A percentile compares a stretch with the other conserved stretches of the same genome.
phyloP scores from a whole-genome alignment of 2,329 filamentous ascomycete species.

The Calonectria ilicicola region DNA sequence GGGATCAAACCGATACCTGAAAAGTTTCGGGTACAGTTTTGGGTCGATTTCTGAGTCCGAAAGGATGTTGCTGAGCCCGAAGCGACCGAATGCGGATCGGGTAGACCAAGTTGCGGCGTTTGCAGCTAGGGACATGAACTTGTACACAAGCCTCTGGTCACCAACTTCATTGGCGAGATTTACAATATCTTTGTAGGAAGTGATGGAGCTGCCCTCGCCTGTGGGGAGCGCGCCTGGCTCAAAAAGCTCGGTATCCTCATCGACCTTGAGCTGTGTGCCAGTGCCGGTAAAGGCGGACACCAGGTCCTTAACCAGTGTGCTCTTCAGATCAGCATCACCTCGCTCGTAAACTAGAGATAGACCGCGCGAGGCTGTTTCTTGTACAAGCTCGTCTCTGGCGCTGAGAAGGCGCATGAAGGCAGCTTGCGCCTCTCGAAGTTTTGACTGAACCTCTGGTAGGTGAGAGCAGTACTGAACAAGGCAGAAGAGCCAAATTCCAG shows the following conservation, averaged over 20 bases:
- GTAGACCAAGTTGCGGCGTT: slow-evolving; percentile 98
- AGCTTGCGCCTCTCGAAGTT: slow-evolving; percentile 82
- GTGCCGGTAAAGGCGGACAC: slow-evolving; percentile 89
- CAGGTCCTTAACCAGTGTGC: slow-evolving; percentile 86
- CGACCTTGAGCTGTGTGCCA: slow-evolving; percentile 81
- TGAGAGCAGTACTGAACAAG: slow-evolving; percentile 91
- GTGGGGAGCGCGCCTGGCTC: slow-evolving; percentile 91
- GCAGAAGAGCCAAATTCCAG: slow-evolving; percentile 94
- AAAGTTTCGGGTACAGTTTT: slow-evolving; percentile 95
- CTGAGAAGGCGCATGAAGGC: slow-evolving; percentile 90
- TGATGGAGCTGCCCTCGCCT: slow-evolving; percentile 88
- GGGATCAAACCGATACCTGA: slow-evolving; percentile 93
- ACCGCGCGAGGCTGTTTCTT: slow-evolving; percentile 93
- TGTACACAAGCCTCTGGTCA: slow-evolving; percentile 95
- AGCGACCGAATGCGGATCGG: slow-evolving; percentile 94
- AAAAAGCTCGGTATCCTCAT: slow-evolving; percentile 91
- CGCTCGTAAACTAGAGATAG: slow-evolving; percentile 95
- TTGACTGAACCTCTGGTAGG: slow-evolving; percentile 77
- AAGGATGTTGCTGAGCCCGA: slow-evolving; percentile 91
- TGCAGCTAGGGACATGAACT: slow-evolving; percentile 96
- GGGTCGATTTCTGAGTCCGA: slow-evolving; percentile 90
- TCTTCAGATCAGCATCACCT: slow-evolving; percentile 83
- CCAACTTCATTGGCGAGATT: slow-evolving; percentile 95
- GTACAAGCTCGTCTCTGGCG: slow-evolving; percentile 92
- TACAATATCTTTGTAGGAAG: slow-evolving; percentile 98